A percentile compares a stretch with the other conserved stretches of the same genome.
phyloP scores from a whole-genome alignment of 2,329 filamentous ascomycete species.

The Phialemonium atrogriseum region DNA sequence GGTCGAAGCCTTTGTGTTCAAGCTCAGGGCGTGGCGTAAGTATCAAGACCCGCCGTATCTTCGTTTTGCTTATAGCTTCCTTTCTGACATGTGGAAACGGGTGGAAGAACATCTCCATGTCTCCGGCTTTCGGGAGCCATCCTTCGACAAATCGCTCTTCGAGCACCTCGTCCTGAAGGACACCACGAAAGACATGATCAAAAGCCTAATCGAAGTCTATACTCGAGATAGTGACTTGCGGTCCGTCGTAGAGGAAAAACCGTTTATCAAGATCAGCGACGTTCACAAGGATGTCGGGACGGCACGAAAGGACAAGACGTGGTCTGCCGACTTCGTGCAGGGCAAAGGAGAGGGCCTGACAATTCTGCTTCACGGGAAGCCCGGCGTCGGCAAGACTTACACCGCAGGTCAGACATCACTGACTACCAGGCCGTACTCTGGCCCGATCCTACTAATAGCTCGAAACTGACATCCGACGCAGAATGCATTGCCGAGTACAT shows the following conservation, averaged over 20 bases:
- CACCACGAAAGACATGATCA: constrained; percentile 2
- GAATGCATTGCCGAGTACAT: constrained; percentile 15
- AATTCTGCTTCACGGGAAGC: constrained; percentile 15
- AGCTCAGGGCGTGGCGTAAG: constrained; percentile 10
- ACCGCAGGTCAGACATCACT: neutral
- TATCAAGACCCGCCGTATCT: too few relatives aligned
- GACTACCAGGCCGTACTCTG: too few relatives aligned
- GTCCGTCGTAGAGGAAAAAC: neutral
- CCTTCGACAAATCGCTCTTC: constrained; percentile 5
- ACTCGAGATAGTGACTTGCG: neutral
- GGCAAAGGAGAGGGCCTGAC: constrained; percentile 16
- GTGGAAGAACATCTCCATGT: constrained; percentile 3
- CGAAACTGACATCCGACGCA: constrained; percentile 2
- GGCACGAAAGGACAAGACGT: constrained; percentile 1
- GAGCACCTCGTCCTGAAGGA: constrained; percentile 4
- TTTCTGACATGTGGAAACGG: too few relatives aligned
- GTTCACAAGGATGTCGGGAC: neutral
- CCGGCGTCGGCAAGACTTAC: constrained; percentile 19
- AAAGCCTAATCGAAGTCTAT: constrained; percentile 2
- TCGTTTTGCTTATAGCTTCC: too few relatives aligned
- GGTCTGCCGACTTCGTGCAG: constrained; percentile 15
- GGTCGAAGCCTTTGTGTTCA: constrained; percentile 12
- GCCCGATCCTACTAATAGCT: neutral
- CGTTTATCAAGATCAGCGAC: neutral
- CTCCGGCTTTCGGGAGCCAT: neutral